Evolutionary conservation across 345 rosid species (phyloP).

Genomic region (Gossypium arboreum): DNA sequence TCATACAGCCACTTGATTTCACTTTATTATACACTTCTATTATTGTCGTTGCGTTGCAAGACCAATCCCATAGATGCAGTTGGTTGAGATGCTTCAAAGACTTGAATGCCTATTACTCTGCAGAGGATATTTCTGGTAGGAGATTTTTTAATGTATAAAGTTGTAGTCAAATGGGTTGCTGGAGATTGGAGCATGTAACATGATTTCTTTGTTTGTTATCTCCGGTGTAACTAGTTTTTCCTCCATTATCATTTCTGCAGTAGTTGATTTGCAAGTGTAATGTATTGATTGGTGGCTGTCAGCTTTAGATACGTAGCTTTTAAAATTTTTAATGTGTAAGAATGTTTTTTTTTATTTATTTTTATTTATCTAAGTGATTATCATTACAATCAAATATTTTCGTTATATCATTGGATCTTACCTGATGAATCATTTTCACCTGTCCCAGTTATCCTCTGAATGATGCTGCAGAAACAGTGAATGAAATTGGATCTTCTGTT

Average conservation of each 20-base stretch:
- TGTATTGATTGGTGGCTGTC: background rate
- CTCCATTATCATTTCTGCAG: background rate
- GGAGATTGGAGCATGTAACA: background rate
- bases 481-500: slow-evolving; percentile 80
- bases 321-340: background rate
- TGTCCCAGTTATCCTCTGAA: slow-evolving; percentile 83
- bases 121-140: background rate
- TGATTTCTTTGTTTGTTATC: background rate
- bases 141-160: background rate
- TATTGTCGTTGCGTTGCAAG: slow-evolving; percentile 11
- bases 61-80: background rate
- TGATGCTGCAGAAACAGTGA: slow-evolving; percentile 84
- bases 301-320: background rate
- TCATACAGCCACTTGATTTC: background rate
- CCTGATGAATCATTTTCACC: slow-evolving; percentile 13
- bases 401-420: background rate
- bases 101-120: background rate
- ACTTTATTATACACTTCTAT: background rate
- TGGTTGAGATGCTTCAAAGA: background rate
- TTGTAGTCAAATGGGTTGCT: background rate
- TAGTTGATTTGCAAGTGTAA: background rate
- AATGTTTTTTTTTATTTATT: background rate
- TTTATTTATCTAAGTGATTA: background rate
- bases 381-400: background rate
- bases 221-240: background rate